Base-by-base conservation (phyloP, 441 rosid genomes). In the Kokia cookei region DNA sequence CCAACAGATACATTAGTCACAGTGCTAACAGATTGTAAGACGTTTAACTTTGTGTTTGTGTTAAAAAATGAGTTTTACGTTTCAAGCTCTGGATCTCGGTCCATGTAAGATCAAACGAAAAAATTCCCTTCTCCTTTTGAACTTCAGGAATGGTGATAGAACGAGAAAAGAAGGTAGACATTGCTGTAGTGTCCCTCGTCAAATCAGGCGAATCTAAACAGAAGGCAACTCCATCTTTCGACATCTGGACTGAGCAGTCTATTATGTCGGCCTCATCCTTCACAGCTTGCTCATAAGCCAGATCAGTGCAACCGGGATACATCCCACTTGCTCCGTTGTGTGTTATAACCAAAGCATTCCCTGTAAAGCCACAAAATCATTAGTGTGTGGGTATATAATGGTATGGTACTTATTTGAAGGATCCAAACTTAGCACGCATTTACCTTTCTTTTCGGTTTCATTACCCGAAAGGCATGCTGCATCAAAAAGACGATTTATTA, bases 91-190 rank as follows among this genome's bases (percentile, higher is more conserved):
- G 91, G 69, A 95, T 90, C 76, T 95, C 98, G 3, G 76, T 82
- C 99, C 99, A 95, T 1, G 92, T 77, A 51, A 95, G 93, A 76
- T 91, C 98, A 67, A 95, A 95, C n/a, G 97, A 90, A 77, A 93
- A 95, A 62, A 95, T 81, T 53, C 95, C 98, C 2, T 84, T 81
- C 11, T 75, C 45, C 19, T 74, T 68, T 77, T 91, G 93, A 76
- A 95, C 78, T 79, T 91, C 96, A 19, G 92, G 96, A 55, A 86
- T 54, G 5, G 80, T 81, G 47, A 80, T 55, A 3, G 93, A 82
- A 53, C 78, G 78, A 32, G 96, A 79, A 80, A 90, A 80, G 80
- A 91, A 86, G 61, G 84, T 75, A 8, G 93, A 65, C 75, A 84
- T 62, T 35, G 93, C 97, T 0, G 87, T 93, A 15, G 98, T 91